These are phyloP conservation scores for Bipolaris sorokiniana DNA, from an alignment of 2,329 filamentous ascomycete genomes.

Conservation along the genomic window DNA sequence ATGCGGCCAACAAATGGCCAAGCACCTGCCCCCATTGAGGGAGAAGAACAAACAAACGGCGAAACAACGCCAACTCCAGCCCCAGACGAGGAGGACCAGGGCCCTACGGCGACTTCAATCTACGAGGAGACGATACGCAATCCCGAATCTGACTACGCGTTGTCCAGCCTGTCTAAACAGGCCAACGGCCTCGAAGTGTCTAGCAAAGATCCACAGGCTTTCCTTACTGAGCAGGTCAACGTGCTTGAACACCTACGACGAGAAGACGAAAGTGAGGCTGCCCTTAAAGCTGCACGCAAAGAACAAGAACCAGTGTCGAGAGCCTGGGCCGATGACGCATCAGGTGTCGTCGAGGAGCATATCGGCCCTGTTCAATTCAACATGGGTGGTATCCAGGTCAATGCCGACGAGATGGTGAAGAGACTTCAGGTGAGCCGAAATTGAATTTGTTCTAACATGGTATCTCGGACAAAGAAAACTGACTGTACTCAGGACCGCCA, in stretches of 20 bases:
- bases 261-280: conserved; percentile 64
- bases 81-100: conserved; percentile 27
- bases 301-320: conserved; percentile 37
- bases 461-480: conserved; percentile 7
- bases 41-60: conserved; percentile 18
- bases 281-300: conserved; percentile 48
- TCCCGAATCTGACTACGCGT: conserved; percentile 62
- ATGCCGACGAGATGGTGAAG: conserved; percentile 91
- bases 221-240: conserved; percentile 76
- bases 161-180: conserved; percentile 51
- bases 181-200: conserved; percentile 63
- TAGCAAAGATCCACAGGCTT: conserved; percentile 76
- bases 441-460: neutral
- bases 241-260: conserved; percentile 70
- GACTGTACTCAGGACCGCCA: conserved; percentile 44
- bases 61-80: conserved; percentile 10
- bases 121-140: conserved; percentile 84
- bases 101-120: conserved; percentile 68
- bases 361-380: conserved; percentile 97
- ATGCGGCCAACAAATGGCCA: conserved; percentile 34
- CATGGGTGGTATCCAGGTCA: conserved; percentile 95
- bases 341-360: conserved; percentile 60
- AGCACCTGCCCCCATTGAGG: conserved; percentile 18
- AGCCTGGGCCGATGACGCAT: conserved; percentile 35
- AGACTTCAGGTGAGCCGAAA: conserved; percentile 71